phyloP scores from a whole-genome alignment of 768 basidiomycete genomes.

The Leccinum incarnatum region DNA sequence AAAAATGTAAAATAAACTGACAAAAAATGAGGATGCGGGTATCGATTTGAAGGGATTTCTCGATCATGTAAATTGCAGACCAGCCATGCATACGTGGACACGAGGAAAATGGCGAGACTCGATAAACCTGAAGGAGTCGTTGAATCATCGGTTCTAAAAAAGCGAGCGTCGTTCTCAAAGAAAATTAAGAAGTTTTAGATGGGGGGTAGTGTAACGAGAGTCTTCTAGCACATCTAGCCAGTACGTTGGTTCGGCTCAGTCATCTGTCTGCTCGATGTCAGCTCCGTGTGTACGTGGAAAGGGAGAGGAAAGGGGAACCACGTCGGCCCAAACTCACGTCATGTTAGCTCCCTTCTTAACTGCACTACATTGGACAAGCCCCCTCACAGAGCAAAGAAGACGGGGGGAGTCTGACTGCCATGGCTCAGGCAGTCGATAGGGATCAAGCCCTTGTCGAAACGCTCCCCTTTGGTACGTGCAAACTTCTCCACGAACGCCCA shows the following conservation, averaged over 20 bases:
- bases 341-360: neutral
- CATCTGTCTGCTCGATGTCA: neutral
- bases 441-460: conserved; percentile 48
- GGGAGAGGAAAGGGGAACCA: neutral
- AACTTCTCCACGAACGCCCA: conserved; percentile 63
- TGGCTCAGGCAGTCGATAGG: conserved; percentile 68
- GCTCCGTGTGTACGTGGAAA: neutral
- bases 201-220: neutral
- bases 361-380: neutral
- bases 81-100: neutral
- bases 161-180: neutral
- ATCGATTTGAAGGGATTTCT: conserved; percentile 9
- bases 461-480: neutral
- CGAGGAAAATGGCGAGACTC: neutral
- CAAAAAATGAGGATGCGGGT: conserved; percentile 5
- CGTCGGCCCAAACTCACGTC: conserved; percentile 4
- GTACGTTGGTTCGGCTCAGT: neutral
- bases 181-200: neutral
- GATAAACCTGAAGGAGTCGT: neutral
- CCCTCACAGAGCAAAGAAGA: conserved; percentile 39
- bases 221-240: neutral
- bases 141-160: neutral
- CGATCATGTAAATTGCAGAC: conserved; percentile 5
- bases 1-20: neutral
- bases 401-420: conserved; percentile 43